Evolutionary conservation across 129 eudicot species (phyloP).

Genomic region (Lactuca sativa): DNA sequence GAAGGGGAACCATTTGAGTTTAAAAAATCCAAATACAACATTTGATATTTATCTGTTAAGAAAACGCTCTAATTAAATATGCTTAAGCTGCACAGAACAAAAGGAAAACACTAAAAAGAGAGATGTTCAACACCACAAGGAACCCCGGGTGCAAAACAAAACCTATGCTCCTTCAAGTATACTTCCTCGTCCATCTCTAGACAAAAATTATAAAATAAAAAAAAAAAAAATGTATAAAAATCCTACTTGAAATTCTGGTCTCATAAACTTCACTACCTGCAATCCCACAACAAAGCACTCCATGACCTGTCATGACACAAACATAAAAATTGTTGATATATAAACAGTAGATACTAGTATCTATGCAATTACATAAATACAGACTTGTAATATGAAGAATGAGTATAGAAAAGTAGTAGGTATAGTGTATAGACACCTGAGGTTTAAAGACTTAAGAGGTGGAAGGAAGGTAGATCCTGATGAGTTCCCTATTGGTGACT

Average conservation of each 20-base stretch:
- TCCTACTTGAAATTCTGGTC: constrained; percentile 5
- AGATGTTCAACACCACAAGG: not conserved
- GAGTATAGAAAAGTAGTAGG: not conserved
- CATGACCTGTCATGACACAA: not conserved
- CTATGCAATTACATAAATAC: not conserved
- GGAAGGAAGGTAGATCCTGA: constrained; percentile 51
- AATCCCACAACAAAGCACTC: not conserved
- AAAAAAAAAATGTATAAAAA: not conserved
- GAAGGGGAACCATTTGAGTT: not conserved
- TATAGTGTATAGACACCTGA: constrained; percentile 12
- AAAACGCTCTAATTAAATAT: too few relatives aligned
- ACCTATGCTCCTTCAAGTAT: not conserved
- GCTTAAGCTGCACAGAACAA: not conserved
- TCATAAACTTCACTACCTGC: constrained; percentile 12
- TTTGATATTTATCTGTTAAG: not conserved
- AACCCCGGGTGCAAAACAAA: constrained; percentile 6
- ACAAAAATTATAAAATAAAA: not conserved
- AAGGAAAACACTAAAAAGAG: not conserved
- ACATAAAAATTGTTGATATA: too few relatives aligned
- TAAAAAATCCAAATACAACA: not conserved
- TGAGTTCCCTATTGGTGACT: constrained; percentile 26
- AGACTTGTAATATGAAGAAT: not conserved
- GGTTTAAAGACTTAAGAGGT: not conserved
- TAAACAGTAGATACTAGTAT: too few relatives aligned
- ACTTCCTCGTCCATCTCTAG: not conserved